Base-by-base conservation (phyloP, 148 eudicot species). In the Vaccinium macrocarpon region DNA sequence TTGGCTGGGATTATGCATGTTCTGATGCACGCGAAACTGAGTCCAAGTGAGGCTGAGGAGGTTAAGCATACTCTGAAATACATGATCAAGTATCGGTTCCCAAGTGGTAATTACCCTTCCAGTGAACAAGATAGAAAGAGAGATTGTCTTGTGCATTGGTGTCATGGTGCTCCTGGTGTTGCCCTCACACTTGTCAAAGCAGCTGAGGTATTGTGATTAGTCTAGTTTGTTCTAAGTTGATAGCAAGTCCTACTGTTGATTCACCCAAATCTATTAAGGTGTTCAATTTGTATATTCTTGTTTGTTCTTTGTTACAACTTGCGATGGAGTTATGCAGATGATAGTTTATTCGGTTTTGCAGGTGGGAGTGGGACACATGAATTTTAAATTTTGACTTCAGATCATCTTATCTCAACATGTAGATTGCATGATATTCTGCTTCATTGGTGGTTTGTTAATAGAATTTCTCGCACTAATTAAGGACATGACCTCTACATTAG, bases 131-230 rank as follows among this genome's bases (percentile, higher is more conserved):
- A 89, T 66, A 76, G 62, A 2, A 83, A 66, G 32, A 66, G 81
- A 25, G 92, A 90, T 88, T 68, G 64, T 75, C 93, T 91, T 57
- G 93, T 94, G 59, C 93, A 93, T 86, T 94, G 94, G 92, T 90
- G 93, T 75, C 90, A 90, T 82, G 95, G 95, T 23, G 92, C 92
- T 87, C 92, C 95, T 10, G 97, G 97, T 7, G 53, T 94, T 4
- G 91, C 91, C 38, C 87, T 91, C 6, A 86, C 93, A 18, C 87
- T 92, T 38, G 84, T 87, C 66, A 91, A 91, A 84, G 97, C 95
- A 15, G 89, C 88, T 46, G 87, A 89, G 97, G 94, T 94, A 84
- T 32, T 50, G 21, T 23, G 13, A 72, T 32, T 52, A 14, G 15
- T 66, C 72, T 66, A 66, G 35, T 66, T 66, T 6, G 16, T 23